phyloP scores from a whole-genome alignment of 345 rosid genomes.

The Citrus cavaleriei region DNA sequence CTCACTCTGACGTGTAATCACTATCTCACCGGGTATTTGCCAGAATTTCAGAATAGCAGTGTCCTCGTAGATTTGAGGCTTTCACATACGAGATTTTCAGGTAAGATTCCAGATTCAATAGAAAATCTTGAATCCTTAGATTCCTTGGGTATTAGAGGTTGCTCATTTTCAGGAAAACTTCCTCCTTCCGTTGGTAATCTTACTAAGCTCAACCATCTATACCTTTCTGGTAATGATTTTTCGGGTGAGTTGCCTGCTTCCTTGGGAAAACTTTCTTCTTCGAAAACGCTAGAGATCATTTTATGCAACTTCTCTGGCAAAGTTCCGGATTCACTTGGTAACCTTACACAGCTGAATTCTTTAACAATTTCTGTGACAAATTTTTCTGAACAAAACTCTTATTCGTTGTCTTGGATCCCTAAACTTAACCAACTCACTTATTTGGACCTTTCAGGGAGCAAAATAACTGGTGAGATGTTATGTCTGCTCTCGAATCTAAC shows the following conservation, averaged over 20 bases:
- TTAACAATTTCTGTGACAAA: background rate
- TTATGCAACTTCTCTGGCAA: background rate
- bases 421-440: background rate
- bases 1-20: background rate
- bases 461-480: background rate
- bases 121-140: background rate
- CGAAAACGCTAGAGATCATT: background rate
- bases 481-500: background rate
- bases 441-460: background rate
- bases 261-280: background rate
- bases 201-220: background rate
- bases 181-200: slow-evolving; percentile 6
- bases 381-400: background rate
- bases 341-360: background rate
- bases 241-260: background rate
- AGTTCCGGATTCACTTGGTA: background rate
- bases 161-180: background rate
- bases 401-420: background rate
- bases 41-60: background rate
- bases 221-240: background rate
- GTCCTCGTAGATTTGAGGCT: background rate
- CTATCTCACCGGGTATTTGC: background rate
- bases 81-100: background rate
- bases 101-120: background rate
- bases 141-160: background rate